Evolutionary conservation across 495 filamentous ascomycete genomes (phyloP).

Genomic region (Podospora tetraspora): DNA sequence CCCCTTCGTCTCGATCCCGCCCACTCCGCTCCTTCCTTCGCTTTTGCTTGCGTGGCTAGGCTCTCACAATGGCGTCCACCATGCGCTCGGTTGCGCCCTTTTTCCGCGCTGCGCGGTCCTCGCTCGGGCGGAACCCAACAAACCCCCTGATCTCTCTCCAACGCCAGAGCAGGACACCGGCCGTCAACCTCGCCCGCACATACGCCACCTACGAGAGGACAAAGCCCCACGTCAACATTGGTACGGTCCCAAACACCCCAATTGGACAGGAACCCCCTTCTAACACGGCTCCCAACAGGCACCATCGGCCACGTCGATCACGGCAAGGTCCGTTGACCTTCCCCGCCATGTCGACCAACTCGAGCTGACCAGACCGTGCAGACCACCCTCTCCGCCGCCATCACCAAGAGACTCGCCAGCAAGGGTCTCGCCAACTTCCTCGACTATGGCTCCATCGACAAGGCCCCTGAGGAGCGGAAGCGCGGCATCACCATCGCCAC

Average conservation of each 20-base stretch:
- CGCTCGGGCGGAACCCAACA: conserved; percentile 53
- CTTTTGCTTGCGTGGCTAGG: conserved; percentile 26
- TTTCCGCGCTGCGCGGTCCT: conserved; percentile 60
- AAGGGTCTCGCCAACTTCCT: conserved; percentile 92
- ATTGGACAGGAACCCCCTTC: conserved; percentile 9
- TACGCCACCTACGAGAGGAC: conserved; percentile 82
- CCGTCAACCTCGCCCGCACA: conserved; percentile 61
- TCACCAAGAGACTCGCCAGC: conserved; percentile 91
- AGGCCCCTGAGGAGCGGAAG: conserved; percentile 97
- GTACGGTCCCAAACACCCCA: conserved; percentile 43
- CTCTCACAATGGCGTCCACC: conserved; percentile 58
- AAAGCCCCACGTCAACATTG: conserved; percentile 98
- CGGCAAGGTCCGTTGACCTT: conserved; percentile 68
- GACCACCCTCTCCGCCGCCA: conserved; percentile 97
- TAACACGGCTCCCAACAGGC: conserved; percentile 44
- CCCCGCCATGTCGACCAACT: conserved; percentile 23
- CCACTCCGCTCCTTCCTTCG: conserved; percentile 27
- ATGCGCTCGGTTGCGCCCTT: conserved; percentile 63
- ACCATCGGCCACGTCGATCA: conserved; percentile 99
- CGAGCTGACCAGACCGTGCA: conserved; percentile 33
- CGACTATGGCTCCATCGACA: conserved; percentile 96
- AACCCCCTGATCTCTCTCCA: conserved; percentile 58
- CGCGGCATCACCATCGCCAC: conserved; percentile 99
- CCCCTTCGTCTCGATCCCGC: conserved; percentile 13
- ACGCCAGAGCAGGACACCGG: conserved; percentile 60